phyloP scores from a whole-genome alignment of 257 asterid genomes.

The Salvia rosmarinus region DNA sequence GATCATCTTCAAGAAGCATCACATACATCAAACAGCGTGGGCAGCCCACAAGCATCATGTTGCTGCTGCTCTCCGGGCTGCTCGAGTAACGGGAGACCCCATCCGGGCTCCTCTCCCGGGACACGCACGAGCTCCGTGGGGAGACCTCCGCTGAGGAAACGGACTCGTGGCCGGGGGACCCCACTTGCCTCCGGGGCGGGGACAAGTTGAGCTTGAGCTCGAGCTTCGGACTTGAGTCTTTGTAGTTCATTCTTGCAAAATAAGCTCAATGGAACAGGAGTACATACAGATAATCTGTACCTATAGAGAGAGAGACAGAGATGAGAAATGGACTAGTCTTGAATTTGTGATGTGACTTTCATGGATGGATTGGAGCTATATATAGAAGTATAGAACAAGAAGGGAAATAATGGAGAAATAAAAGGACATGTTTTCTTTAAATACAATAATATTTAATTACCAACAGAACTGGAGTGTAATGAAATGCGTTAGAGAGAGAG shows the following conservation, averaged over 20 bases:
- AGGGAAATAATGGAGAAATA: slow-evolving; percentile 21
- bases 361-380: slow-evolving; percentile 24
- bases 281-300: neutral
- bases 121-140: slow-evolving; percentile 51
- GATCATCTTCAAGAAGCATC: slow-evolving; percentile 49
- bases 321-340: neutral
- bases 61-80: slow-evolving; percentile 38
- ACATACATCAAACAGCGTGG: slow-evolving; percentile 63
- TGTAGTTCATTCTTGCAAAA: slow-evolving; percentile 43
- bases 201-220: slow-evolving; percentile 56
- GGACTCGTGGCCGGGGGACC: slow-evolving; percentile 30
- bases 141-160: slow-evolving; percentile 42
- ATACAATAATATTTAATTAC: slow-evolving; percentile 32
- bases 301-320: neutral
- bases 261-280: slow-evolving; percentile 24
- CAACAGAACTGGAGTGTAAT: slow-evolving; percentile 31
- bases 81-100: slow-evolving; percentile 25
- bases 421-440: slow-evolving; percentile 37
- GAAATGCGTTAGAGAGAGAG: neutral
- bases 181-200: slow-evolving; percentile 34
- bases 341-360: slow-evolving; percentile 34
- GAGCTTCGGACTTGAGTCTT: slow-evolving; percentile 39
- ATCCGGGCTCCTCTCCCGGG: slow-evolving; percentile 46
- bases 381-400: slow-evolving; percentile 43
- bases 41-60: slow-evolving; percentile 61